A percentile compares a stretch with the other conserved stretches of the same genome.
phyloP scores from a whole-genome alignment of 2,329 filamentous ascomycete species.

The Epichloe typhina region DNA sequence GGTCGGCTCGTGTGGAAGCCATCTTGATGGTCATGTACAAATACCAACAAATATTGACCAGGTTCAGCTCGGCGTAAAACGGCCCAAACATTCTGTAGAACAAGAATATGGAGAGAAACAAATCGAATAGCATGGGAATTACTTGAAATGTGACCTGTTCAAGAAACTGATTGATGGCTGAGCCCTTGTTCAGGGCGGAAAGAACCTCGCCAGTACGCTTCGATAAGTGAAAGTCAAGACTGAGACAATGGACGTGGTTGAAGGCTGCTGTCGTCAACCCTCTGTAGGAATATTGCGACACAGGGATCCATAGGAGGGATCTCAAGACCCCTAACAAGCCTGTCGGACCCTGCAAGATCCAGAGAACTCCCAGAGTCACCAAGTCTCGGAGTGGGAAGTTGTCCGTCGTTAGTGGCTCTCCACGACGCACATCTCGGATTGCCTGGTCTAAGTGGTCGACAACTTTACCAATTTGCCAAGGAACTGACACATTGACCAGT shows the following conservation, averaged over 20 bases:
- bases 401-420: slow-evolving; percentile 20
- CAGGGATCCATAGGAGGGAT: slow-evolving; percentile 85
- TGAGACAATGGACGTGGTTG: slow-evolving; percentile 91
- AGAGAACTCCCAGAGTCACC: slow-evolving; percentile 44
- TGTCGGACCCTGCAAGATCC: slow-evolving; percentile 80
- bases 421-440: slow-evolving; percentile 33
- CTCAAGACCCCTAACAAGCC: slow-evolving; percentile 74
- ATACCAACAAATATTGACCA: slow-evolving; percentile 89
- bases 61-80: slow-evolving; percentile 80
- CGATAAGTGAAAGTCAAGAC: slow-evolving; percentile 88
- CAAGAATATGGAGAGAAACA: slow-evolving; percentile 65
- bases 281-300: slow-evolving; percentile 92
- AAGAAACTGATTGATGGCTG: slow-evolving; percentile 89
- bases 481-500: slow-evolving; percentile 74
- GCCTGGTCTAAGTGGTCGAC: slow-evolving; percentile 54
- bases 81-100: slow-evolving; percentile 53
- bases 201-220: slow-evolving; percentile 95
- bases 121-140: slow-evolving; percentile 84
- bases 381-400: slow-evolving; percentile 24
- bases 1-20: slow-evolving; percentile 83
- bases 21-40: slow-evolving; percentile 93
- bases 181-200: slow-evolving; percentile 90
- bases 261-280: slow-evolving; percentile 90
- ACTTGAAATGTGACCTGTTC: slow-evolving; percentile 96
- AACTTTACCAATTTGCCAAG: slow-evolving; percentile 65